Evolutionary conservation across 257 asterid species (phyloP), one percentile per base, ranked within the genome.

Genomic region (Solanum lycopersicoides): DNA sequence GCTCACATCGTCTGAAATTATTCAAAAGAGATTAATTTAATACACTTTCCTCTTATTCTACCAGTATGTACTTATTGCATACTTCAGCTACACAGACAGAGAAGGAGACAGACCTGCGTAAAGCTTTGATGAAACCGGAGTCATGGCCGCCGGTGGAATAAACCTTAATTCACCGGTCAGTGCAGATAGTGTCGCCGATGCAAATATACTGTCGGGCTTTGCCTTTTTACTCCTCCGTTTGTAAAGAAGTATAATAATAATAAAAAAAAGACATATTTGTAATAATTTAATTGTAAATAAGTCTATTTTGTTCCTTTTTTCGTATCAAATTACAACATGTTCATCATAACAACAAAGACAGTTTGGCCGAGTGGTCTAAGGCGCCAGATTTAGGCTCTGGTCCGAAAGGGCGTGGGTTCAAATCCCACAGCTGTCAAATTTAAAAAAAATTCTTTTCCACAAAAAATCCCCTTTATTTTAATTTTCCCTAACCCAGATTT

Each of bases 281-380:
- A 28, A 28, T 1, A 28, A 28, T 28, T 28, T 28, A 28, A 28
- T 28, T 28, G 1, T 28, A 28, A 28, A 28, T 28, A 28, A 28
- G 30, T 28, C 30, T 28, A 28, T 28, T 28, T 28, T 28, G 1
- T 28, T 28, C 30, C 30, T 28, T 28, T 28, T 28, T 28, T 28
- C 30, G 30, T 28, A 28, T 28, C 30, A 28, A 28, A 28, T 28
- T 28, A 1, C 9, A 60, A 21, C 30, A 3, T 23, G 0, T 2
- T 0, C 0, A 23, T 2, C 6, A 63, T 23, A 0, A 20, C 2
- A 59, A 3, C 0, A 18, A 10, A 10, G 97, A 94, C 98, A 93
- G 97, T 95, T 97, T 95, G 98, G 98, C 98, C 98, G 99, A 95
- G 98, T 97, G 98, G 98, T 97, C 97, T 97, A 97, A 97, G 99